Percentiles rank a stretch among this genome's conserved stretches.
These are phyloP conservation scores for Cladosporium sp. DNA, from an alignment of 2,329 filamentous ascomycete genomes.

Conservation along the genomic window DNA sequence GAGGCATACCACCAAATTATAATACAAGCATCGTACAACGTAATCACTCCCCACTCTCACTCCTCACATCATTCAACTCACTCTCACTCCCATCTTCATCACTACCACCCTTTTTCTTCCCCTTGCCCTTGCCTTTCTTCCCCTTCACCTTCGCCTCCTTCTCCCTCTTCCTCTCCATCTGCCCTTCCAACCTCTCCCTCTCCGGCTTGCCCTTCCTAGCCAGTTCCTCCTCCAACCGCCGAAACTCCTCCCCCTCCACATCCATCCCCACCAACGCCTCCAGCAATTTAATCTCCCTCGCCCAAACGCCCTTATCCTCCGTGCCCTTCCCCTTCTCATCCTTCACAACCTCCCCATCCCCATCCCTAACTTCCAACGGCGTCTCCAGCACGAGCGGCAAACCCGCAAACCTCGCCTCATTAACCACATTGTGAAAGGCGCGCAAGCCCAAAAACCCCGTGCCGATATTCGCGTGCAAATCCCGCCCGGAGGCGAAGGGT, in stretches of 20 bases:
- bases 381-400: slow-evolving; percentile 94
- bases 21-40: too few species aligned
- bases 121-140: slow-evolving; percentile 34
- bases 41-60: slow-evolving; percentile 13
- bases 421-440: slow-evolving; percentile 89
- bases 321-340: slow-evolving; percentile 46
- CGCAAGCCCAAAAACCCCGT: slow-evolving; percentile 88
- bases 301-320: slow-evolving; percentile 84
- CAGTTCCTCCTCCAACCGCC: slow-evolving; percentile 59
- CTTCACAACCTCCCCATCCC: slow-evolving; percentile 53
- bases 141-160: slow-evolving; percentile 56
- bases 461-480: slow-evolving; percentile 94
- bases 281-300: slow-evolving; percentile 88
- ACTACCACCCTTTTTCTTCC: slow-evolving; percentile 20
- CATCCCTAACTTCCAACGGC: slow-evolving; percentile 71
- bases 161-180: slow-evolving; percentile 70
- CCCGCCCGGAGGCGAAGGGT: slow-evolving; percentile 73
- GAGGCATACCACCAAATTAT: too few species aligned
- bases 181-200: slow-evolving; percentile 69
- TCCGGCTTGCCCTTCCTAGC: slow-evolving; percentile 66
- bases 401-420: slow-evolving; percentile 68
- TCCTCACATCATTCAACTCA: slow-evolving; percentile 24
- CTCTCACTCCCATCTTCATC: too few species aligned
- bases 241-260: slow-evolving; percentile 68
- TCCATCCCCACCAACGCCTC: slow-evolving; percentile 87